Evolutionary conservation across 2,329 filamentous ascomycete genomes (phyloP).

Genomic region (Ilyonectria mors-panacis): DNA sequence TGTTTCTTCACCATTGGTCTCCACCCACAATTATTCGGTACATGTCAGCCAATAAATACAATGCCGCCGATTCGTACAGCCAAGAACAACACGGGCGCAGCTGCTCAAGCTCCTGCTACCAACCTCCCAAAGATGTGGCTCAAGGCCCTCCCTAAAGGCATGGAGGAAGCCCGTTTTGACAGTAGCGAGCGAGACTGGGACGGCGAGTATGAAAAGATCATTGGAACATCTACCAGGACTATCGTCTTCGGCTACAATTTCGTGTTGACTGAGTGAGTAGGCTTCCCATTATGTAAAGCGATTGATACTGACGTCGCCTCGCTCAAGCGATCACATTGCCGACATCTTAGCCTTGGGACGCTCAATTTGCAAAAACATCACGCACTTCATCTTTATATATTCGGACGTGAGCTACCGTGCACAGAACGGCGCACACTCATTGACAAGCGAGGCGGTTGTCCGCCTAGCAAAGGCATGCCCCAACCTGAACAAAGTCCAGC

Average conservation of each 20-base stretch:
- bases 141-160: conserved; percentile 22
- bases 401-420: conserved; percentile 27
- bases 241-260: conserved; percentile 24
- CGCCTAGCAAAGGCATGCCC: conserved; percentile 29
- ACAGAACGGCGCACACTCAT: conserved; percentile 4
- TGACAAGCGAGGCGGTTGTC: conserved; percentile 24
- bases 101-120: conserved; percentile 12
- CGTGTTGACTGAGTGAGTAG: conserved; percentile 32
- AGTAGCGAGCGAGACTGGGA: conserved; percentile 23
- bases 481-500: conserved; percentile 23
- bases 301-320: not conserved
- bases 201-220: conserved; percentile 17
- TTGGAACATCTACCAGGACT: conserved; percentile 26
- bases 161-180: not conserved
- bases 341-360: conserved; percentile 28
- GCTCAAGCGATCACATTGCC: conserved; percentile 31
- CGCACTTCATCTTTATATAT: conserved; percentile 22
- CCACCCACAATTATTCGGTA: not conserved
- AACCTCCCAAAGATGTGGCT: conserved; percentile 15
- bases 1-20: not conserved
- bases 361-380: conserved; percentile 22
- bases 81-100: conserved; percentile 21
- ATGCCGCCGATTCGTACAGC: conserved; percentile 32
- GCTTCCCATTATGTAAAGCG: not conserved
- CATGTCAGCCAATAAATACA: not conserved